Evolutionary conservation across 1,284 basidiomycete species (phyloP).

Genomic region (Pyrrhoderma noxium): DNA sequence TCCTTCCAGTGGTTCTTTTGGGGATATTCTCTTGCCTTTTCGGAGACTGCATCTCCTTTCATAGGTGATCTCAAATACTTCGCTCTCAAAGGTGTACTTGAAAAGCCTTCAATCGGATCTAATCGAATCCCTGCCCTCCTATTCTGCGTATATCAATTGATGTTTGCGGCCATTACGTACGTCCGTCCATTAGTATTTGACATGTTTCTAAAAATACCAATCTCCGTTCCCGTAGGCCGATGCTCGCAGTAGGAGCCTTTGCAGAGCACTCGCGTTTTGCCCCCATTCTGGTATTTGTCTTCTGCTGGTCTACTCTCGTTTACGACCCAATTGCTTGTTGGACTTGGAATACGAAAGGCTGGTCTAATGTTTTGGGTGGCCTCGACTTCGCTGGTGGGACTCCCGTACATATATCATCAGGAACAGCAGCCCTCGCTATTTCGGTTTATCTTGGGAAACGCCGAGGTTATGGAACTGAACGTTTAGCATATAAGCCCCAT

Average conservation of each 20-base stretch:
- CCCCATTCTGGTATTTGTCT: conserved; percentile 84
- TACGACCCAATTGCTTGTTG: conserved; percentile 92
- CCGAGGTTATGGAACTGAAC: conserved; percentile 88
- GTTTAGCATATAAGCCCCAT: conserved; percentile 84
- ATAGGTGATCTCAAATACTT: conserved; percentile 77
- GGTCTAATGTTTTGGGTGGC: conserved; percentile 73
- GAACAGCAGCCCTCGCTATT: conserved; percentile 87
- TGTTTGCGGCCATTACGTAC: conserved; percentile 85
- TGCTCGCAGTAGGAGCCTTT: conserved; percentile 85
- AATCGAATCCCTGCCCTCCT: conserved; percentile 71
- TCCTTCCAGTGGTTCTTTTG: conserved; percentile 79
- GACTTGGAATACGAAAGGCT: conserved; percentile 91
- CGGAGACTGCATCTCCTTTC: conserved; percentile 48
- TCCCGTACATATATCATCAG: conserved; percentile 90
- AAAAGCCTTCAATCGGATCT: conserved; percentile 68
- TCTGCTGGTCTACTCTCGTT: conserved; percentile 88
- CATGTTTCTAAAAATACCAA: conserved; percentile 1
- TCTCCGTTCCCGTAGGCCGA: conserved; percentile 39
- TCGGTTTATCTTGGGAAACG: conserved; percentile 89
- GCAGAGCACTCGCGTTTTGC: conserved; percentile 88
- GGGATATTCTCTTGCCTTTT: conserved; percentile 68
- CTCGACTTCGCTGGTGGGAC: conserved; percentile 89
- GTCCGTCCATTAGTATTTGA: neutral
- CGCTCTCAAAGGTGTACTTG: conserved; percentile 75
- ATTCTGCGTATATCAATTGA: conserved; percentile 85